Evolutionary conservation across 108 stramenopile genomes (phyloP).

Genomic region (Cyclotella sp.): DNA sequence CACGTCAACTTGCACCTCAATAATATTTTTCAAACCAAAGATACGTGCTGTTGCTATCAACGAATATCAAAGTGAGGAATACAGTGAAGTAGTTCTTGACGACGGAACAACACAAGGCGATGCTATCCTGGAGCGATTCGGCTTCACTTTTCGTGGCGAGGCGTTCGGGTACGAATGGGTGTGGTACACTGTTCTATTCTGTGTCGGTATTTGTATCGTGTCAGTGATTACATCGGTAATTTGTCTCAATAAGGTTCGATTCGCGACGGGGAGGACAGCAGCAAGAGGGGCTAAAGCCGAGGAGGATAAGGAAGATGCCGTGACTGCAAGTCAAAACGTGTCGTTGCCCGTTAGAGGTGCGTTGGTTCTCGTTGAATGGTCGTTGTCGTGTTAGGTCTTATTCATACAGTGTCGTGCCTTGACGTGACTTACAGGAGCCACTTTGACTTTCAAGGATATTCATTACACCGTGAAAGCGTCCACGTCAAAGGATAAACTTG

Average conservation of each 20-base stretch:
- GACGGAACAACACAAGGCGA: slow-evolving; percentile 59
- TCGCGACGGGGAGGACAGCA: slow-evolving; percentile 31
- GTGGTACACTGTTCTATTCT: slow-evolving; percentile 43
- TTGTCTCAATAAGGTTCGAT: slow-evolving; percentile 26
- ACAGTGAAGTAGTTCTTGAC: slow-evolving; percentile 32
- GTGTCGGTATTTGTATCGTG: slow-evolving; percentile 30
- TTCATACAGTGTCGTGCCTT: slow-evolving; percentile 21
- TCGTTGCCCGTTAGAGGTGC: slow-evolving; percentile 1
- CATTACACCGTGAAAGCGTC: slow-evolving; percentile 66
- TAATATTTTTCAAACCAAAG: neutral
- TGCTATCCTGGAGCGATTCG: slow-evolving; percentile 49
- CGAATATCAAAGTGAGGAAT: slow-evolving; percentile 64
- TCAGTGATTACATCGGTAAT: slow-evolving; percentile 23
- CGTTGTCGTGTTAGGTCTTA: too few relatives aligned
- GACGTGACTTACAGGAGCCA: slow-evolving; percentile 33
- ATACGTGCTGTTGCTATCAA: slow-evolving; percentile 64
- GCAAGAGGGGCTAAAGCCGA: slow-evolving; percentile 26
- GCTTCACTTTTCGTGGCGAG: slow-evolving; percentile 49
- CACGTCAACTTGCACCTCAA: neutral
- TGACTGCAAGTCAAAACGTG: neutral
- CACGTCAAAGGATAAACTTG: slow-evolving; percentile 64
- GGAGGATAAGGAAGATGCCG: slow-evolving; percentile 2
- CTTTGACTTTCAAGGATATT: slow-evolving; percentile 68
- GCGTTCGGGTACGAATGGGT: slow-evolving; percentile 56
- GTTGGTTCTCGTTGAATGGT: neutral